Conservation (phyloP, 1,284 basidiomycete genomes). For the Clitocybe nebularis region DNA sequence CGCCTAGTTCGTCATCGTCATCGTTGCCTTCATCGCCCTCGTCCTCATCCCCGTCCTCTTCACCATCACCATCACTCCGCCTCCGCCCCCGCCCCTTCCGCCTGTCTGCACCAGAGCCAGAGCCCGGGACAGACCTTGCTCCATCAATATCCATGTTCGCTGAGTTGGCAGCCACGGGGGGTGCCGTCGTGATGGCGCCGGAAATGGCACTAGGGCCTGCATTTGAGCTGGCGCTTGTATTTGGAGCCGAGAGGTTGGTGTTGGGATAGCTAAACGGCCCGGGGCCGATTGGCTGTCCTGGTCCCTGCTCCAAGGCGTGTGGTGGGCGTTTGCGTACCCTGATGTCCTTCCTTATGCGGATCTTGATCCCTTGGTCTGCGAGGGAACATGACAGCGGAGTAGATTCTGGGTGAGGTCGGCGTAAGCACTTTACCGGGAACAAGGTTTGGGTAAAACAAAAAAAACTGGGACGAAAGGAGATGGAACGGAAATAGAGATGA, state of each 20-base stretch:
- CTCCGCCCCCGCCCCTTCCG: not conserved
- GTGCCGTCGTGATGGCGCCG: no score
- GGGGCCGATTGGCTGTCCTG: no score
- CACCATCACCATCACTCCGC: constrained; percentile 9
- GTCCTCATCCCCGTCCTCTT: constrained; percentile 17
- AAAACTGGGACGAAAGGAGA: no score
- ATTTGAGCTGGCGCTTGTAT: no score
- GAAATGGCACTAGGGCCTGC: no score
- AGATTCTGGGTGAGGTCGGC: constrained; percentile 57
- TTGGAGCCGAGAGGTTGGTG: no score
- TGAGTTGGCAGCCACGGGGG: no score
- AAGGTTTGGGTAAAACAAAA: not conserved
- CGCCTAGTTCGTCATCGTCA: constrained; percentile 2
- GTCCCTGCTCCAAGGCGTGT: no score
- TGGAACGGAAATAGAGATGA: no score
- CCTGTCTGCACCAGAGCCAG: no score
- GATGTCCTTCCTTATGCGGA: constrained; percentile 87
- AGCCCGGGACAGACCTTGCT: no score
- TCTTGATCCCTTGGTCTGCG: constrained; percentile 91
- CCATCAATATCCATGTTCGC: constrained; percentile 15
- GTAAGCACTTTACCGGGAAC: not conserved
- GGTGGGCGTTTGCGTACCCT: constrained; percentile 71
- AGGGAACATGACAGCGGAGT: constrained; percentile 85
- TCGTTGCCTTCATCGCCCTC: constrained; percentile 19
- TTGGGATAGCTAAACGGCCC: no score